Evolutionary conservation across 2,329 filamentous ascomycete genomes (phyloP).

Genomic region (Gnomoniopsis smithogilvyi): DNA sequence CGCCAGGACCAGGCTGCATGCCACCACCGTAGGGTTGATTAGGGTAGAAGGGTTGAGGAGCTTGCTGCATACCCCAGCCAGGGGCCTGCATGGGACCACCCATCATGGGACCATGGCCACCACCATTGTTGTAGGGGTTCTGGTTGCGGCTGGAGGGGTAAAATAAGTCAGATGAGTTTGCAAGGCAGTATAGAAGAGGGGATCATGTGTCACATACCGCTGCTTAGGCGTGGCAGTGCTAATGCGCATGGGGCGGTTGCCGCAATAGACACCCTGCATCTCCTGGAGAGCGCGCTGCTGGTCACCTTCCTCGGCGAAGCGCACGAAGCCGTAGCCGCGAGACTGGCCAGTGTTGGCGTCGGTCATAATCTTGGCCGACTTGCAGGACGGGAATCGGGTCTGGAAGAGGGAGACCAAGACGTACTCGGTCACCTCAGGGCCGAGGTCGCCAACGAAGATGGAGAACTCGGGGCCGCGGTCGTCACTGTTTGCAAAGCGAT

Average conservation of each 20-base stretch:
- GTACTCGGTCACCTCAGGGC: conserved; percentile 98
- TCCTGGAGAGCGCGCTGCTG: conserved; percentile 94
- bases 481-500: conserved; percentile 56
- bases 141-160: conserved; percentile 34
- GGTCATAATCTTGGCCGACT: conserved; percentile 99
- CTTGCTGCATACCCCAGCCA: conserved; percentile 34
- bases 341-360: conserved; percentile 97
- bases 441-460: conserved; percentile 97
- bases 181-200: background rate
- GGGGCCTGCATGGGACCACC: conserved; percentile 38
- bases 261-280: conserved; percentile 99
- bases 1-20: conserved; percentile 32
- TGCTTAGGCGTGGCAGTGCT: conserved; percentile 98
- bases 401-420: conserved; percentile 97
- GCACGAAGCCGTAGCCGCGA: conserved; percentile 95
- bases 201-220: conserved; percentile 39
- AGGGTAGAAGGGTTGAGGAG: conserved; percentile 18
- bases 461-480: conserved; percentile 94
- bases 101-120: conserved; percentile 36
- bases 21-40: conserved; percentile 20
- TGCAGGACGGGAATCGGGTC: conserved; percentile 93
- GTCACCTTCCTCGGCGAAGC: conserved; percentile 92
- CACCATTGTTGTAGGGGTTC: conserved; percentile 29
- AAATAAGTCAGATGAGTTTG: background rate
- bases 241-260: conserved; percentile 97